Base-by-base conservation (phyloP, 257 asterid genomes). In the Osmanthus fragrans region DNA sequence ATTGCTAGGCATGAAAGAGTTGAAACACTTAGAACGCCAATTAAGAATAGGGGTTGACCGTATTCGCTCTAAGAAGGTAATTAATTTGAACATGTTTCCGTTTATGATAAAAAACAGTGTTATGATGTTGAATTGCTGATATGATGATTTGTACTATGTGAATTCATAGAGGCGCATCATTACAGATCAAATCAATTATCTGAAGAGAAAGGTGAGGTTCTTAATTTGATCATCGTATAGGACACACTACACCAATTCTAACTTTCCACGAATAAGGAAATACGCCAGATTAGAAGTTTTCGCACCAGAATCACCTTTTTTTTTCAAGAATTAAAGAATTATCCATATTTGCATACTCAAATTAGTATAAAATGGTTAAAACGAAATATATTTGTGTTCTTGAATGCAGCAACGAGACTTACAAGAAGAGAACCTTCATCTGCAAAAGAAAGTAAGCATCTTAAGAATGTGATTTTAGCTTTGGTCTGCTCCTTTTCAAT, bases 1-100 rank as follows among this genome's bases (percentile, higher is more conserved):
- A 29, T 87, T 71, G 65, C 79, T 89, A 12, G 92, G 92, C 54
- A 80, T 86, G 90, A 89, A 87, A 83, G 94, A 89, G 65, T 40
- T 87, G 85, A 89, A 89, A 68, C 90, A 86, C 51, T 75, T 89
- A 23, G 94, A 87, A 80, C 89, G 92, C 34, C 94, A 89, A 30
- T 10, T 89, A 51, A 83, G 88, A 73, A 75, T 81, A 51, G 92
- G 94, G 39, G 87, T 81, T n/a, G 94, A 87, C 76, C 87, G 94
- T 36, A 63, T 89, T 75, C 92, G 94, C 69, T 83, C 94, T 18
- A 87, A 84, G 64, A 86, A 83, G 92, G 94, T 84, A 49, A 32
- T 65, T 23, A 21, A 7, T 34, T 47, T 21, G 18, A 34, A 66
- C 36, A 73, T 39, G 27, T n/a, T 56, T 21, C 16, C 16, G 0